Conservation (phyloP, 371 early-diverging fungal genomes). For the Gilbertella persicaria region DNA sequence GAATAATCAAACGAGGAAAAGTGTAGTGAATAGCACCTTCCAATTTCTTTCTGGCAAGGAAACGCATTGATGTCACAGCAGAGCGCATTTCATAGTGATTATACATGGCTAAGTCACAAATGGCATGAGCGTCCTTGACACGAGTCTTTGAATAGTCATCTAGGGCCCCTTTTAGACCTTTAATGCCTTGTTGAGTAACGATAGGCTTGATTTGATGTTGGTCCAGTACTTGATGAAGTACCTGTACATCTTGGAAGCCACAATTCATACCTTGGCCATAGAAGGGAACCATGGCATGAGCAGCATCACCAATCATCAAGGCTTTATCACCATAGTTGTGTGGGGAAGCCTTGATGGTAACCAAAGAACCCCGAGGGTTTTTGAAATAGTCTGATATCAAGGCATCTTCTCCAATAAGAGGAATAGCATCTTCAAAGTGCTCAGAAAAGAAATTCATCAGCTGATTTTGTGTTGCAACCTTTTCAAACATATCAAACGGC, state of each 20-base stretch:
- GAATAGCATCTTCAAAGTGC: conserved; percentile 85
- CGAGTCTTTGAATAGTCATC: conserved; percentile 74
- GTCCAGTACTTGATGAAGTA: conserved; percentile 71
- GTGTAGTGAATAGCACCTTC: conserved; percentile 74
- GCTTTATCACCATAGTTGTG: conserved; percentile 78
- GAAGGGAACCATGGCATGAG: conserved; percentile 98
- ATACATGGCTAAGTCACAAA: conserved; percentile 92
- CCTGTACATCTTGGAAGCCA: conserved; percentile 93
- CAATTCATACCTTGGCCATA: conserved; percentile 98
- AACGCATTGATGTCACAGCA: conserved; percentile 72
- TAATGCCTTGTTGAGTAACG: conserved; percentile 4
- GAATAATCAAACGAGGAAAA: conserved; percentile 76
- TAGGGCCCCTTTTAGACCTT: conserved; percentile 59
- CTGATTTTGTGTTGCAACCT: conserved; percentile 68
- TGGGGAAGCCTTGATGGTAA: conserved; percentile 86
- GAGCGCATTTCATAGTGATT: conserved; percentile 96
- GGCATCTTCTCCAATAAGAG: conserved; percentile 73
- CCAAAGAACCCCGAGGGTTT: conserved; percentile 85
- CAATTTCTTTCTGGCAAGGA: conserved; percentile 75
- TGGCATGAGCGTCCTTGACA: conserved; percentile 85
- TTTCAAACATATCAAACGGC: conserved; percentile 87
- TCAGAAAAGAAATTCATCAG: conserved; percentile 72
- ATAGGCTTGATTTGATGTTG: conserved; percentile 47
- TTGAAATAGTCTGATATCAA: conserved; percentile 75
- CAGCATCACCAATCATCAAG: conserved; percentile 93